These are phyloP conservation scores for Coprinopsis sp. DNA, from an alignment of 768 basidiomycete genomes.

Conservation along the genomic window DNA sequence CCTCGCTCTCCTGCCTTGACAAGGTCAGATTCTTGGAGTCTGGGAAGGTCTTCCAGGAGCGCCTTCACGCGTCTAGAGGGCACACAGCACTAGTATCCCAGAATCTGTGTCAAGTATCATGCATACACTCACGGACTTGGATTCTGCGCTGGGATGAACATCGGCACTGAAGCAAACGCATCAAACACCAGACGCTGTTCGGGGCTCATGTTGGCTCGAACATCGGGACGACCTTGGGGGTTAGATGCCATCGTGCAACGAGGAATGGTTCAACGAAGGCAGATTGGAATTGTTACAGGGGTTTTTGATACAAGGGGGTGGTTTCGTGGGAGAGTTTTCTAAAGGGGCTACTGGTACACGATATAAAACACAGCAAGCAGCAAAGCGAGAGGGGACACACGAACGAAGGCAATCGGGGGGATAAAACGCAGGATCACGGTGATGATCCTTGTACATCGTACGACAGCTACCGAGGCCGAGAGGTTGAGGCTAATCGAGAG, in stretches of 20 bases:
- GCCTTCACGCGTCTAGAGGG: constrained; percentile 32
- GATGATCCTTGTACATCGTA: constrained; percentile 2
- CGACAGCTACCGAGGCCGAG: constrained; percentile 1
- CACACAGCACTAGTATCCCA: neutral
- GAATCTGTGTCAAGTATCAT: neutral
- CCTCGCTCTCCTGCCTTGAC: neutral
- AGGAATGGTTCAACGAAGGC: too few relatives aligned
- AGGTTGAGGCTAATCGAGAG: neutral
- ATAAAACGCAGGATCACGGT: neutral
- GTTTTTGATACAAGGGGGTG: neutral
- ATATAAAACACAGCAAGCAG: too few relatives aligned
- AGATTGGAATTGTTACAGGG: neutral
- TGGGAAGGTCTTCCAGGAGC: constrained; percentile 44
- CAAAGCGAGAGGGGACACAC: constrained; percentile 9
- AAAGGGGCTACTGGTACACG: constrained; percentile 15
- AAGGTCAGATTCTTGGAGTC: constrained; percentile 6
- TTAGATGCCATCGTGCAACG: neutral
- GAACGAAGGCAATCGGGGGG: neutral
- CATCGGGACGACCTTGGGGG: neutral
- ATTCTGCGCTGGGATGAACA: neutral
- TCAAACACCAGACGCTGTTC: neutral
- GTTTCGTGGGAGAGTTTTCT: constrained; percentile 1
- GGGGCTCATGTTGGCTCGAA: neutral
- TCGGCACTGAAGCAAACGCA: neutral
- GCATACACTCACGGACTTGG: neutral